A percentile compares a stretch with the other conserved stretches of the same genome.
These are phyloP conservation scores for Actinomucor elegans DNA, from an alignment of 371 early-diverging fungal genomes.

Conservation along the genomic window DNA sequence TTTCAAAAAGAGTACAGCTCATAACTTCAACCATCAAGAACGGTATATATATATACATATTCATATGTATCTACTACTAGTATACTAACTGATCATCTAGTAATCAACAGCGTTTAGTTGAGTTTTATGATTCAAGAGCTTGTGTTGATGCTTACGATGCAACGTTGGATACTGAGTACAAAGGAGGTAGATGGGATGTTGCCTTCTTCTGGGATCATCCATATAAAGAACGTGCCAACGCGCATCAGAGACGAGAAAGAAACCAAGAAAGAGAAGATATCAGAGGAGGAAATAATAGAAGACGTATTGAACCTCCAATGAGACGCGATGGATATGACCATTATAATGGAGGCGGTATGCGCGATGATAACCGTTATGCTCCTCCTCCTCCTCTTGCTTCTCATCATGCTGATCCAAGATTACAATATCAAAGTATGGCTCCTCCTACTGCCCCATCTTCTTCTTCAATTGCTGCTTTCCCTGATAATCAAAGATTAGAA, in stretches of 20 bases:
- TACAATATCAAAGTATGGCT: slow-evolving; percentile 1
- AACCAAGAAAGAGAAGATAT: slow-evolving; percentile 10
- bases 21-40: slow-evolving; percentile 8
- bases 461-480: neutral
- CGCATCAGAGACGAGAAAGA: slow-evolving; percentile 6
- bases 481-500: slow-evolving; percentile 19
- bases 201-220: slow-evolving; percentile 57
- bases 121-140: slow-evolving; percentile 56
- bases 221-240: slow-evolving; percentile 32
- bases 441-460: neutral
- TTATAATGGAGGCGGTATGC: neutral
- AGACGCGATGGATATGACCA: slow-evolving; percentile 9
- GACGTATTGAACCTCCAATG: slow-evolving; percentile 2
- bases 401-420: slow-evolving; percentile 10
- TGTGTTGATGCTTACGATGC: slow-evolving; percentile 43
- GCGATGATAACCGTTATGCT: slow-evolving; percentile 1
- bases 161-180: slow-evolving; percentile 32
- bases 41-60: slow-evolving; percentile 6
- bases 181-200: slow-evolving; percentile 48
- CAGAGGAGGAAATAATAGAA: neutral
- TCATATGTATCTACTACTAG: neutral
- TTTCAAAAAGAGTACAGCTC: slow-evolving; percentile 25
- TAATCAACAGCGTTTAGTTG: slow-evolving; percentile 53
- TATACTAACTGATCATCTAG: neutral
- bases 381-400: neutral